These are phyloP conservation scores for Cladobotryum protrusum DNA, from an alignment of 2,329 filamentous ascomycete genomes.

Conservation along the genomic window DNA sequence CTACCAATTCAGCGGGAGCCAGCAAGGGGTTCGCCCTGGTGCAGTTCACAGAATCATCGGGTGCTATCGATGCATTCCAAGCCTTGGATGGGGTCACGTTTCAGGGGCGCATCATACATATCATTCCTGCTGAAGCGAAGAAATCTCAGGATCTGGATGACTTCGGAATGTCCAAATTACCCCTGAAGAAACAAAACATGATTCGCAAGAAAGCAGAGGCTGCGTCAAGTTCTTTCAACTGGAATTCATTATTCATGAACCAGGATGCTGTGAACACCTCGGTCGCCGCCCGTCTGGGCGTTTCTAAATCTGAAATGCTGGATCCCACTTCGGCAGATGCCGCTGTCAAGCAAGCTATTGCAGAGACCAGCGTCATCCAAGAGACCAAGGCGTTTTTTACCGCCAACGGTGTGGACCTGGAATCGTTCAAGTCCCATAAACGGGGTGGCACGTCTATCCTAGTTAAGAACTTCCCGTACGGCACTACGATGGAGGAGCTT, in stretches of 20 bases:
- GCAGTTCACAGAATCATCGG: conserved; percentile 64
- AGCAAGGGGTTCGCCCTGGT: conserved; percentile 91
- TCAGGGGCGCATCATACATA: conserved; percentile 85
- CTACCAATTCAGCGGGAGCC: conserved; percentile 63
- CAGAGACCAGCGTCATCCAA: conserved; percentile 92
- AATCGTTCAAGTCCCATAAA: conserved; percentile 80
- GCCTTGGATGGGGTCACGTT: conserved; percentile 79
- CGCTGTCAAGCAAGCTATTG: conserved; percentile 92
- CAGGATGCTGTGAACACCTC: conserved; percentile 91
- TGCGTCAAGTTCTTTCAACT: conserved; percentile 76
- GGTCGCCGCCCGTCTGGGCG: conserved; percentile 75
- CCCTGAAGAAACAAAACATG: conserved; percentile 88
- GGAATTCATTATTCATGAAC: conserved; percentile 99
- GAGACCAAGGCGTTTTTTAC: conserved; percentile 91
- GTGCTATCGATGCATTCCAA: conserved; percentile 73
- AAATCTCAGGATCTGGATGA: conserved; percentile 79
- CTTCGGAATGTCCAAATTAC: conserved; percentile 81
- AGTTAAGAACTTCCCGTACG: conserved; percentile 90
- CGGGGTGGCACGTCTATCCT: conserved; percentile 83
- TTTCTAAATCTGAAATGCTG: conserved; percentile 84
- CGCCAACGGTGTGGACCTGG: conserved; percentile 81
- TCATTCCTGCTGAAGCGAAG: conserved; percentile 78
- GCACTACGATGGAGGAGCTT: conserved; percentile 72
- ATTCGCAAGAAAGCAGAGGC: conserved; percentile 81
- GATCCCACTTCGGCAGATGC: conserved; percentile 95